Evolutionary conservation across 495 filamentous ascomycete species (phyloP).

Genomic region (Daldinia decipiens): DNA sequence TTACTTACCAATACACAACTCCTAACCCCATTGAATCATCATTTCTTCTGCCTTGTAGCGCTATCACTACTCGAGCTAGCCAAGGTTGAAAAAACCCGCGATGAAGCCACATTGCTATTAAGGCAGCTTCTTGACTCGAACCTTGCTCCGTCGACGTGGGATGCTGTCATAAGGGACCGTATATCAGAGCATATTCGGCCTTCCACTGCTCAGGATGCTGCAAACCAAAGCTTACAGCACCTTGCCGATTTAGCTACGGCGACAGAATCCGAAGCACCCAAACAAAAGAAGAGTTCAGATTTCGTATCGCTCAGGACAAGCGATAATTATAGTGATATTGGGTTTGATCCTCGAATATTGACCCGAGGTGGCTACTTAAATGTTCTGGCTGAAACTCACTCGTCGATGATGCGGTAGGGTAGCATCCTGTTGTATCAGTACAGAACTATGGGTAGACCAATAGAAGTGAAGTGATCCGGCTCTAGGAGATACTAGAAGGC

Average conservation of each 20-base stretch:
- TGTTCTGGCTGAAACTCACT: constrained; percentile 39
- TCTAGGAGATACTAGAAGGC: background rate
- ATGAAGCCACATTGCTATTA: constrained; percentile 50
- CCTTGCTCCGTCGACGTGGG: constrained; percentile 56
- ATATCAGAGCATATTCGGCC: constrained; percentile 54
- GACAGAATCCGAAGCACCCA: constrained; percentile 43
- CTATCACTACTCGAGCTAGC: constrained; percentile 74
- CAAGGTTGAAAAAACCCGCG: constrained; percentile 49
- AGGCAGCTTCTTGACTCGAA: constrained; percentile 50
- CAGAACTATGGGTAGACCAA: background rate
- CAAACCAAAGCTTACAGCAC: constrained; percentile 65
- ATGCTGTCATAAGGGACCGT: constrained; percentile 57
- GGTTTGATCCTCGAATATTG: constrained; percentile 47
- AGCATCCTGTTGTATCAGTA: background rate
- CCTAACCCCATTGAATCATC: constrained; percentile 74
- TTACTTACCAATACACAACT: constrained; percentile 66
- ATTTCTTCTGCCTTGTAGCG: constrained; percentile 73
- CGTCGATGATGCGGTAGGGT: constrained; percentile 25
- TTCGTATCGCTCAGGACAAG: constrained; percentile 36
- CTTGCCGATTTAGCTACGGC: constrained; percentile 71
- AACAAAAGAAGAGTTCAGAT: constrained; percentile 35
- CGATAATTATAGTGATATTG: constrained; percentile 44
- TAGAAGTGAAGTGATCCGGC: background rate
- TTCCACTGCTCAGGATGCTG: constrained; percentile 46
- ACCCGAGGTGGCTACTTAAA: constrained; percentile 48